phyloP scores from a whole-genome alignment of 1,284 basidiomycete genomes.

The Tremellales sp. region DNA sequence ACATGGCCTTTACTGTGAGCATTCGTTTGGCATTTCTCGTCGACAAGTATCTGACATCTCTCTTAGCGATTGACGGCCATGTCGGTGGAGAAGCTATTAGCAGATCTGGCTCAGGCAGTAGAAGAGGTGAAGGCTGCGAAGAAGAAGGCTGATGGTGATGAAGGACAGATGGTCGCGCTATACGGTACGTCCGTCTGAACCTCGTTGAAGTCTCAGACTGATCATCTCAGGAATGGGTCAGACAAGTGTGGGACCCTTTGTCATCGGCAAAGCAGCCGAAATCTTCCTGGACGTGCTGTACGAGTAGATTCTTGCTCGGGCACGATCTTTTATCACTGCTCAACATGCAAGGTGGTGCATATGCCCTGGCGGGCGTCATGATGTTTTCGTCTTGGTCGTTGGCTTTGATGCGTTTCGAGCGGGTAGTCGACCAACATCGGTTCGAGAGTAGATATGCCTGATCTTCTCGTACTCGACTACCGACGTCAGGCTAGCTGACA shows the following conservation, averaged over 20 bases:
- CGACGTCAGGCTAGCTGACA: conserved; percentile 12
- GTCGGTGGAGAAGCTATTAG: conserved; percentile 48
- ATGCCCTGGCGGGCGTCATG: too few species aligned
- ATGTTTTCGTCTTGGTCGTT: not conserved
- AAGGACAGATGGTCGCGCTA: conserved; percentile 78
- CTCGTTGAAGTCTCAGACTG: not conserved
- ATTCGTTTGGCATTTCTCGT: not conserved
- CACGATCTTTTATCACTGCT: too few species aligned
- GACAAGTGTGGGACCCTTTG: conserved; percentile 79
- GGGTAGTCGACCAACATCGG: conserved; percentile 28
- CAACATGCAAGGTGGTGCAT: too few species aligned
- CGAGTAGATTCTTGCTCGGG: conserved; percentile 48
- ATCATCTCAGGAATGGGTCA: conserved; percentile 71
- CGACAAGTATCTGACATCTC: not conserved
- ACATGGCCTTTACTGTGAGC: conserved; percentile 89
- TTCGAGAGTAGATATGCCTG: conserved; percentile 26
- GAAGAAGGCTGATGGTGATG: conserved; percentile 47
- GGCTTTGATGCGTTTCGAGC: conserved; percentile 3
- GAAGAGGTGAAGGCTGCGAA: conserved; percentile 67
- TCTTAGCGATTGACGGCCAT: conserved; percentile 52
- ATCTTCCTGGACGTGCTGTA: conserved; percentile 78
- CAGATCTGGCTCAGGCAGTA: conserved; percentile 66
- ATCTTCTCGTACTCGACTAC: conserved; percentile 32
- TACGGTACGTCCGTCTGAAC: conserved; percentile 62
- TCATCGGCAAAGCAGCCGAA: conserved; percentile 78